Conservation (phyloP, 108 stramenopile species). For the Cyclostephanos tholiformis region DNA sequence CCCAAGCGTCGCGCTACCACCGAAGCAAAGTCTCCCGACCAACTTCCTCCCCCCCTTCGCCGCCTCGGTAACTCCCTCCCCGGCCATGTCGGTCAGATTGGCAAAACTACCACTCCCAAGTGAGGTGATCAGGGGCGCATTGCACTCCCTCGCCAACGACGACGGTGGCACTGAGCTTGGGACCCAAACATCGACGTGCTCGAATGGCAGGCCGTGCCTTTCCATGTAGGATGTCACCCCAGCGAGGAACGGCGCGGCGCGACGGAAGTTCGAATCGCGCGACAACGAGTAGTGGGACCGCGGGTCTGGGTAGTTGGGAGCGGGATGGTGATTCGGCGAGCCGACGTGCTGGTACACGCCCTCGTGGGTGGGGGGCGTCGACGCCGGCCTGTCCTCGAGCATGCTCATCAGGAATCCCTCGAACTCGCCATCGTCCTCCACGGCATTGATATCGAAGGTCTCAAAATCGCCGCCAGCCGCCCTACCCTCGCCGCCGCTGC, state of each 20-base stretch:
- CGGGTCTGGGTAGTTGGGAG: not conserved
- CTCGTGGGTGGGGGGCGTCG: not conserved
- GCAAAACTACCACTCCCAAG: constrained; percentile 9
- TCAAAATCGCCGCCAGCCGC: too few species aligned
- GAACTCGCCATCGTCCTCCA: constrained; percentile 30
- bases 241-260: constrained; percentile 75
- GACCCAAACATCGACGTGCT: constrained; percentile 87
- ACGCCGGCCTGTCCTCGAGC: constrained; percentile 13
- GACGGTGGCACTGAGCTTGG: constrained; percentile 60
- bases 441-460: too few species aligned
- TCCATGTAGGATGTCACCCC: constrained; percentile 71
- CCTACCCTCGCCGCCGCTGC: constrained; percentile 26
- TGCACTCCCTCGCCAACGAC: constrained; percentile 18
- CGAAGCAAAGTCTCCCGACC: constrained; percentile 70
- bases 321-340: not conserved
- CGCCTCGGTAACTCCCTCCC: constrained; percentile 7
- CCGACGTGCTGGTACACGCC: not conserved
- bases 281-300: not conserved
- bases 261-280: constrained; percentile 36
- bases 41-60: constrained; percentile 7
- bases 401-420: constrained; percentile 39
- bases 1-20: constrained; percentile 74
- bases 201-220: constrained; percentile 75
- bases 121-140: constrained; percentile 1
- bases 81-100: not conserved